A percentile compares a stretch with the other conserved stretches of the same genome.
phyloP scores from a whole-genome alignment of 139 green algal genomes.

The Eudorina sp. region DNA sequence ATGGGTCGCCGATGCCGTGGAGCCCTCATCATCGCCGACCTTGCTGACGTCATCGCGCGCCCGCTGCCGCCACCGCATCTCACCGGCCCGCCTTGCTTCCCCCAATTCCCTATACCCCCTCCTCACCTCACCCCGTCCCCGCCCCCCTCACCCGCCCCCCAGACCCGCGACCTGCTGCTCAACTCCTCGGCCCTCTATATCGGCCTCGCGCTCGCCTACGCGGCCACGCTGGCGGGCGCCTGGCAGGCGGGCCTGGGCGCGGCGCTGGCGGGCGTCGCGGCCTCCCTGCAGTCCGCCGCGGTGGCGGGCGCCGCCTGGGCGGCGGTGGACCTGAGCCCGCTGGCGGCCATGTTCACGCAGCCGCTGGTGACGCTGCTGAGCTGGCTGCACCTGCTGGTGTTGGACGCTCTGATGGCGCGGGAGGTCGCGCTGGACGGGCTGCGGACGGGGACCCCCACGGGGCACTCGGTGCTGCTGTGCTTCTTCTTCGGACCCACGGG shows the following conservation, averaged over 20 bases:
- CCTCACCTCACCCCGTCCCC: neutral
- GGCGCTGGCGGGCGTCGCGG: neutral
- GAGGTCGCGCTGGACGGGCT: constrained; percentile 69
- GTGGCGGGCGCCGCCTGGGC: neutral
- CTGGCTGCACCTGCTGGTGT: constrained; percentile 39
- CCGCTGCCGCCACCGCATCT: neutral
- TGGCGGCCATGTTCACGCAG: constrained; percentile 14
- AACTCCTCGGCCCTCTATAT: neutral
- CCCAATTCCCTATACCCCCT: too few relatives aligned
- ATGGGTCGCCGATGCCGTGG: neutral
- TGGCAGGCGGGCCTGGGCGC: constrained; percentile 18
- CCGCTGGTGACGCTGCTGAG: constrained; percentile 6
- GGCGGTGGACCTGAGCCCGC: constrained; percentile 9
- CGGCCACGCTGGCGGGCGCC: neutral
- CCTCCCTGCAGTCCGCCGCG: neutral
- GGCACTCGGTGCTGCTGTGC: constrained; percentile 87
- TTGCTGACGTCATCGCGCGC: neutral
- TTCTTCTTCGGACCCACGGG: constrained; percentile 93
- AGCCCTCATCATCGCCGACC: neutral
- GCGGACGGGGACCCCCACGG: constrained; percentile 53
- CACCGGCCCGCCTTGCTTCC: neutral
- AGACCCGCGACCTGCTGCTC: constrained; percentile 22
- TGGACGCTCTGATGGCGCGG: constrained; percentile 42
- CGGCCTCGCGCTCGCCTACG: neutral
- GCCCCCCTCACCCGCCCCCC: neutral